Evolutionary conservation across 176 grass and related monocot genomes (phyloP).

Genomic region (Phragmites australis): DNA sequence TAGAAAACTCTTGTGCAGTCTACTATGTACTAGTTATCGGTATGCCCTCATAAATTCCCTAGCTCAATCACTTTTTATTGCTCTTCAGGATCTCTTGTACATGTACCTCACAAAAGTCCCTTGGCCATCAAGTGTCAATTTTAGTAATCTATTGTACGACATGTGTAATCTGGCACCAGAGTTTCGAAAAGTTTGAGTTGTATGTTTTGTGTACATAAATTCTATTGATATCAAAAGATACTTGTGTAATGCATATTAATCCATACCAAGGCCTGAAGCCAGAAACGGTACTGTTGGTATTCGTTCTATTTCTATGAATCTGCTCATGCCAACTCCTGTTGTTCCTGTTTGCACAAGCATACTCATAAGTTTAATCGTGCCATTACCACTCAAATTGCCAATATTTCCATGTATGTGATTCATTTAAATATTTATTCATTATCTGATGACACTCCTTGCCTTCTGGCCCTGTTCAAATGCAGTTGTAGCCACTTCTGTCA

Average conservation of each 20-base stretch:
- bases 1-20: neutral
- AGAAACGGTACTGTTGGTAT: neutral
- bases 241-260: neutral
- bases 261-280: neutral
- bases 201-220: neutral
- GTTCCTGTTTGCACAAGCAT: constrained; percentile 17
- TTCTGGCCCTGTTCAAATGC: neutral
- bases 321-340: neutral
- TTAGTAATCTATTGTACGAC: neutral
- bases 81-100: neutral
- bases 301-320: neutral
- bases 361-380: neutral
- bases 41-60: neutral
- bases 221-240: neutral
- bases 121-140: neutral
- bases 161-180: neutral
- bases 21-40: neutral
- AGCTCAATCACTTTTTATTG: neutral
- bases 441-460: neutral
- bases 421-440: neutral
- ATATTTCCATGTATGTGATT: neutral
- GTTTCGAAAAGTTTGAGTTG: neutral
- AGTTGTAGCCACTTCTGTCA: neutral
- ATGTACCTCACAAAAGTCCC: neutral
- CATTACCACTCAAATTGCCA: neutral